Evolutionary conservation across 352 stramenopile species (phyloP).

Genomic region (Thraustochytrium sp.): DNA sequence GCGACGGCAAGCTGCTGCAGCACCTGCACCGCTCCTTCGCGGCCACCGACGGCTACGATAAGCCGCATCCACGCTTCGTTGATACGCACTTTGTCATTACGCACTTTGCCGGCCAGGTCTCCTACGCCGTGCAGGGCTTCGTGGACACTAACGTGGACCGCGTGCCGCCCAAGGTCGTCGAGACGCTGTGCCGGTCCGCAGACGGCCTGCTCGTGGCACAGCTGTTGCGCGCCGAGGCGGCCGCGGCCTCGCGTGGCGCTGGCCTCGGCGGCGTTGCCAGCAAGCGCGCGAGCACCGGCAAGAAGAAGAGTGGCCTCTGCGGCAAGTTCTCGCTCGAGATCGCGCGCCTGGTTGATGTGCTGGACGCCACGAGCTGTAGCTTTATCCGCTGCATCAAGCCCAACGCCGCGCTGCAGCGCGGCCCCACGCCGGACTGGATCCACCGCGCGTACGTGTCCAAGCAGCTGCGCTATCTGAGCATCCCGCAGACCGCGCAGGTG

Average conservation of each 20-base stretch:
- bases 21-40: constrained; percentile 24
- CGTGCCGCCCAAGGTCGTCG: constrained; percentile 66
- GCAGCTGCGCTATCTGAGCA: constrained; percentile 65
- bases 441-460: constrained; percentile 64
- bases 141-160: constrained; percentile 84
- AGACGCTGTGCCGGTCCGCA: constrained; percentile 52
- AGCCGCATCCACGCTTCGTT: constrained; percentile 8
- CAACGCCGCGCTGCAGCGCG: constrained; percentile 59
- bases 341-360: constrained; percentile 63
- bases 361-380: constrained; percentile 67
- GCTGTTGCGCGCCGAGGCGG: neutral
- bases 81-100: constrained; percentile 68
- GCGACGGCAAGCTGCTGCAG: constrained; percentile 23
- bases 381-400: constrained; percentile 76
- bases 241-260: too few species aligned
- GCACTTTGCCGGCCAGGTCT: constrained; percentile 75
- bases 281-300: too few species aligned
- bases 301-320: neutral
- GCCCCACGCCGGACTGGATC: constrained; percentile 49
- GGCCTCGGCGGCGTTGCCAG: neutral
- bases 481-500: constrained; percentile 66
- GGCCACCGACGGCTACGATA: neutral
- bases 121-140: constrained; percentile 76
- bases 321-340: constrained; percentile 68
- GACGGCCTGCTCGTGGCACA: neutral